Evolutionary conservation across 495 filamentous ascomycete species (phyloP).

Genomic region (Tuber brumale): DNA sequence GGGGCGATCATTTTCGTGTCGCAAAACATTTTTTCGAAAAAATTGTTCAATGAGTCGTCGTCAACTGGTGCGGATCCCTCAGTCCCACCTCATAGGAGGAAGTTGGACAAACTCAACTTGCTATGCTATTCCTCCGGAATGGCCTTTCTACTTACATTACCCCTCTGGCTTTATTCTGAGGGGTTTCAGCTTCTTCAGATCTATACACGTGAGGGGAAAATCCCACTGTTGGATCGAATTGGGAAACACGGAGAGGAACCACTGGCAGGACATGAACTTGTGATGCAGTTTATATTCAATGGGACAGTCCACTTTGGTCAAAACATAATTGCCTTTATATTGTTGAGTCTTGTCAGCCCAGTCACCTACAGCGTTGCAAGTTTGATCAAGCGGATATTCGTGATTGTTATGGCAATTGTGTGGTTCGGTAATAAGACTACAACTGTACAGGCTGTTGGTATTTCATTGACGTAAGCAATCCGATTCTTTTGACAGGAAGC

Average conservation of each 20-base stretch:
- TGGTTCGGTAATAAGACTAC: slow-evolving; percentile 93
- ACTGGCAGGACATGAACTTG: slow-evolving; percentile 47
- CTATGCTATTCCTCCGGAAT: slow-evolving; percentile 91
- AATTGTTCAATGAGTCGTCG: slow-evolving; percentile 93
- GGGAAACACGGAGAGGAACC: slow-evolving; percentile 59
- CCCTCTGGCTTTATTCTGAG: slow-evolving; percentile 89
- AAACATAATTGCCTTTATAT: slow-evolving; percentile 87
- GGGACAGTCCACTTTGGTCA: slow-evolving; percentile 95
- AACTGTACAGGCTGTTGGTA: slow-evolving; percentile 71
- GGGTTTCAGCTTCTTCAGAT: slow-evolving; percentile 68
- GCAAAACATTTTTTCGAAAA: slow-evolving; percentile 98
- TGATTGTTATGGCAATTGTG: slow-evolving; percentile 87
- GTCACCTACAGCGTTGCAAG: slow-evolving; percentile 96
- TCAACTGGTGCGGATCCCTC: slow-evolving; percentile 64
- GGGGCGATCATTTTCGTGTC: slow-evolving; percentile 93
- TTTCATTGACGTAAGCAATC: slow-evolving; percentile 58
- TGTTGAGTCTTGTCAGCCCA: slow-evolving; percentile 84
- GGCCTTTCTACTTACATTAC: slow-evolving; percentile 82
- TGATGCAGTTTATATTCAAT: slow-evolving; percentile 88
- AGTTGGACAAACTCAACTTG: slow-evolving; percentile 93
- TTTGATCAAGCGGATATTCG: slow-evolving; percentile 93
- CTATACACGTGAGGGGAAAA: slow-evolving; percentile 56
- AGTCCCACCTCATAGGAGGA: slow-evolving; percentile 52
- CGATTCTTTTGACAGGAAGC: neutral
- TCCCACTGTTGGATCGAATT: slow-evolving; percentile 55